Conservation (phyloP, 2,329 filamentous ascomycete genomes). For the Cryphonectria japonica region DNA sequence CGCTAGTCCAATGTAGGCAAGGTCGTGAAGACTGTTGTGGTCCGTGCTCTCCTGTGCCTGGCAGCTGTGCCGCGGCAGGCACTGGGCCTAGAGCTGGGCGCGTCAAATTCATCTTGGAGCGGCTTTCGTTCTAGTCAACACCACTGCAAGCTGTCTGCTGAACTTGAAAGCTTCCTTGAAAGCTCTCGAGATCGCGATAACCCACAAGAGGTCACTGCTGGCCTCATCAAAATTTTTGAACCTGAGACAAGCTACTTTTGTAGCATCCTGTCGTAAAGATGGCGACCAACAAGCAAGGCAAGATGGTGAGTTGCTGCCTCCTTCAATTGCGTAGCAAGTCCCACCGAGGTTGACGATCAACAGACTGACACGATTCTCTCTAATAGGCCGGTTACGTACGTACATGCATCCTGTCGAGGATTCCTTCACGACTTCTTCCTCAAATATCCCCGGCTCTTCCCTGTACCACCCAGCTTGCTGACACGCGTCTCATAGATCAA, state of each 20-base stretch:
- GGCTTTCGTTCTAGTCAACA: neutral
- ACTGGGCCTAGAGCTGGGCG: slow-evolving; percentile 20
- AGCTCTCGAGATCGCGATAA: slow-evolving; percentile 42
- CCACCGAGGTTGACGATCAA: slow-evolving; percentile 53
- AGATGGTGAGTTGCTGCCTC: slow-evolving; percentile 79
- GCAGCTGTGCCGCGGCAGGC: slow-evolving; percentile 16
- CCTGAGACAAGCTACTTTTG: slow-evolving; percentile 45
- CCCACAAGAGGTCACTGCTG: slow-evolving; percentile 40
- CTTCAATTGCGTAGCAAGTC: slow-evolving; percentile 40
- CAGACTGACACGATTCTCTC: slow-evolving; percentile 61
- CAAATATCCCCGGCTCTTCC: neutral
- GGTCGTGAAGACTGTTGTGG: slow-evolving; percentile 30
- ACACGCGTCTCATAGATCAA: slow-evolving; percentile 73
- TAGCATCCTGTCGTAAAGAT: slow-evolving; percentile 55
- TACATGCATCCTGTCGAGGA: slow-evolving; percentile 36
- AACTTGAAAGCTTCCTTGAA: slow-evolving; percentile 48
- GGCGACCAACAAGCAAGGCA: slow-evolving; percentile 90
- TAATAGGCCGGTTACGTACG: slow-evolving; percentile 73
- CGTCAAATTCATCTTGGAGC: slow-evolving; percentile 31
- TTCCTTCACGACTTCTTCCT: neutral
- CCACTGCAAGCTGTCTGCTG: slow-evolving; percentile 40
- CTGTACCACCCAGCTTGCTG: slow-evolving; percentile 30
- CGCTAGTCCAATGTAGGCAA: slow-evolving; percentile 31
- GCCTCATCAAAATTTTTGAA: slow-evolving; percentile 53
- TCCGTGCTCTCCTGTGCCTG: slow-evolving; percentile 28